Percentiles rank a stretch among this genome's conserved stretches.
phyloP scores from a whole-genome alignment of 805 yeast species.

The Scheffersomyces ergatensis region DNA sequence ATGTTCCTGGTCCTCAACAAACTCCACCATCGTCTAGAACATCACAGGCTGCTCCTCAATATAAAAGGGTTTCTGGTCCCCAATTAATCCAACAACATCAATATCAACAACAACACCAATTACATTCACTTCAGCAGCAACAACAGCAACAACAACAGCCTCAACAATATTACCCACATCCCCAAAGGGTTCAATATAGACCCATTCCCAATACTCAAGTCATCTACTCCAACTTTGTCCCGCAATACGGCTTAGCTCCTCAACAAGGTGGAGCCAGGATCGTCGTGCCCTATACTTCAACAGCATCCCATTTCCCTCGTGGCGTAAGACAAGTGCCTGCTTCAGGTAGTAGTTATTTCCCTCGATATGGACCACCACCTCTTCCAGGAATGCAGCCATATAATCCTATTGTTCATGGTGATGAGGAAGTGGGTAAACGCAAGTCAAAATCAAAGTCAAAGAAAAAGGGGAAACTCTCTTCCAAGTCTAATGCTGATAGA shows the following conservation, averaged over 20 bases:
- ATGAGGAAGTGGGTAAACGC: neutral
- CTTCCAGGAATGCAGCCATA: too few species aligned
- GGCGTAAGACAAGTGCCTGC: neutral
- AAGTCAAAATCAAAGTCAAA: neutral
- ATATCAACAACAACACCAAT: neutral
- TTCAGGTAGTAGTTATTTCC: neutral
- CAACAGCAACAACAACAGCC: too few species aligned
- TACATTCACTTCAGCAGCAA: too few species aligned
- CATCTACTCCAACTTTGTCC: neutral
- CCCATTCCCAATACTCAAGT: conserved; percentile 7
- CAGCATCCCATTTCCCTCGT: conserved; percentile 5
- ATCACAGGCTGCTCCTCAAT: neutral
- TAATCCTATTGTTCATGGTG: neutral
- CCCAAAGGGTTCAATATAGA: neutral
- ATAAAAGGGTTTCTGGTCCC: neutral
- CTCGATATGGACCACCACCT: neutral
- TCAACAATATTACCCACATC: neutral
- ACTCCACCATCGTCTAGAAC: neutral
- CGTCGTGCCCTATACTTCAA: conserved; percentile 2
- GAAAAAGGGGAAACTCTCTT: too few species aligned
- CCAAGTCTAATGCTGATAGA: neutral
- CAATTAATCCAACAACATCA: conserved; percentile 1
- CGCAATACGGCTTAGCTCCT: neutral
- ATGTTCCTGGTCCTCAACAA: neutral
- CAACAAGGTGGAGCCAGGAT: neutral